Evolutionary conservation across 345 rosid species (phyloP), one percentile per base, ranked within the genome.

Genomic region (Eucalyptus polyanthemos): DNA sequence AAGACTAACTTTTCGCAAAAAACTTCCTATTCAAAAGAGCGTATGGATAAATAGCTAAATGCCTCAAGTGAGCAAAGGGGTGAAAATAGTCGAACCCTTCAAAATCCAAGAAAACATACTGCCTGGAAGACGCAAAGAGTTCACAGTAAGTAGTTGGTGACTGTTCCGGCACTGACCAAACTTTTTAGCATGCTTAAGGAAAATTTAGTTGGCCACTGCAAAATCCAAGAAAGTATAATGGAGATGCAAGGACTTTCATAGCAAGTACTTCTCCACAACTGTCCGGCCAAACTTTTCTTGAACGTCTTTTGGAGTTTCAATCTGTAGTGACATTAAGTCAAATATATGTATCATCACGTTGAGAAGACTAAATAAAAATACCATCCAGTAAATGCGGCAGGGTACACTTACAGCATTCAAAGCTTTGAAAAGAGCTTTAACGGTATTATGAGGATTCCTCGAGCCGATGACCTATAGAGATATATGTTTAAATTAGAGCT

Each of bases 271-370:
- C 93, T 97, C 99, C 11, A 97, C 98, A 15, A 97, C 99, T 2
- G 98, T 95, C 89, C 99, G 94, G 65, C 99, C 99, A 88, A 97
- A 94, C 94, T 96, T 97, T 92, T 96, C 99, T 91, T 97, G 93
- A 50, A 97, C 95, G 90, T 97, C 99, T 93, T 96, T 94, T 31
- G 99, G 99, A 29, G 97, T 97, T 94, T 97, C 99, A 86, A 97
- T 93, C 99, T 97, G 94, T 47, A 81, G 90, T 62, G 72, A 42
- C 85, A 76, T 76, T 19, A 37, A 21, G 11, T 76, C 47, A 0
- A 0, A 40, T 65, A 65, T 22, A 40, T 21, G 14, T 76, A 40
- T 72, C 24, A 34, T 72, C 45, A 76, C 22, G 29, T 37, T 40
- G 29, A 40, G 85, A 76, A 76, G 29, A 12, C 29, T 40, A 40